Conservation (phyloP, 2,329 filamentous ascomycete genomes). For the Aspergillus carbonarius region DNA sequence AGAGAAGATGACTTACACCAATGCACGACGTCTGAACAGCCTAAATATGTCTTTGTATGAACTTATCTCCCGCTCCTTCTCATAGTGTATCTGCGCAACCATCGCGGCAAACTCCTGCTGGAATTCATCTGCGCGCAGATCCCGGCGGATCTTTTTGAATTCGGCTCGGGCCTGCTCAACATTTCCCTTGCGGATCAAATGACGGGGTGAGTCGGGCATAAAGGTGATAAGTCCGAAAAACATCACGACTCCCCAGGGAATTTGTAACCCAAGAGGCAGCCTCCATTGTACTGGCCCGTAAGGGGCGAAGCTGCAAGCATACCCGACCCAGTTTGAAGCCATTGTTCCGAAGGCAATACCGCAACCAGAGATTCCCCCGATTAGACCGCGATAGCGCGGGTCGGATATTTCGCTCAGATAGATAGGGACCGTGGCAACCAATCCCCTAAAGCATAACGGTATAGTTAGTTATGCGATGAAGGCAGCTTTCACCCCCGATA, state of each 20-base stretch:
- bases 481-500: background rate
- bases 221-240: slow-evolving; percentile 56
- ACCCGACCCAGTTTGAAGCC: slow-evolving; percentile 59
- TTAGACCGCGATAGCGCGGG: slow-evolving; percentile 51
- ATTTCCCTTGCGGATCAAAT: slow-evolving; percentile 53
- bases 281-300: slow-evolving; percentile 57
- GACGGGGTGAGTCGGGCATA: slow-evolving; percentile 57
- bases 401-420: slow-evolving; percentile 57
- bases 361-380: slow-evolving; percentile 55
- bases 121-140: slow-evolving; percentile 46
- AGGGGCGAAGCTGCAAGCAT: slow-evolving; percentile 54
- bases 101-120: slow-evolving; percentile 56
- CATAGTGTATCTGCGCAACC: slow-evolving; percentile 56
- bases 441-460: slow-evolving; percentile 34
- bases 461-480: background rate
- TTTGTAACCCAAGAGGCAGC: slow-evolving; percentile 55
- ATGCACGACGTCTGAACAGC: slow-evolving; percentile 52
- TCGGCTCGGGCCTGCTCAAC: slow-evolving; percentile 50
- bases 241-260: slow-evolving; percentile 57
- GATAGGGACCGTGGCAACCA: slow-evolving; percentile 55
- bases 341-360: slow-evolving; percentile 58
- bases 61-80: slow-evolving; percentile 56
- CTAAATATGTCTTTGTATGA: slow-evolving; percentile 54
- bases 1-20: slow-evolving; percentile 42
- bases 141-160: slow-evolving; percentile 50